These are phyloP conservation scores for Epichloe coenophiala DNA, from an alignment of 2,329 filamentous ascomycete genomes.

Conservation along the genomic window DNA sequence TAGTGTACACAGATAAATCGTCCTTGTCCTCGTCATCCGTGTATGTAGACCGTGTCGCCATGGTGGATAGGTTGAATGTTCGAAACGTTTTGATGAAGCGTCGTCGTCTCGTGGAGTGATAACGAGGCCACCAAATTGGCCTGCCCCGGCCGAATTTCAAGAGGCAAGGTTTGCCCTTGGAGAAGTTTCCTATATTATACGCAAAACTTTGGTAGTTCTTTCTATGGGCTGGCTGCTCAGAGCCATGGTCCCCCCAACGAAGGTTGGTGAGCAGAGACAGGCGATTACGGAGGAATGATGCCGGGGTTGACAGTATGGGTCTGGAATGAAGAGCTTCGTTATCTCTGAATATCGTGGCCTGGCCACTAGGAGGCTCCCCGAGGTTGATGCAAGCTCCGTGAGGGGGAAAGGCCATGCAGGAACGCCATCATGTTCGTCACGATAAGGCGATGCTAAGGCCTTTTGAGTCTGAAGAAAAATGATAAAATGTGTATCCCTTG, in stretches of 20 bases:
- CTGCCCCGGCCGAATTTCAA: not conserved
- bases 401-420: no score
- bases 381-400: not conserved
- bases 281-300: not conserved
- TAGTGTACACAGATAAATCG: not conserved
- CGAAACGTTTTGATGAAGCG: not conserved
- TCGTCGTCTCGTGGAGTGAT: not conserved
- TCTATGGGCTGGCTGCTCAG: not conserved
- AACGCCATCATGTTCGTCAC: not conserved
- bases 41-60: not conserved
- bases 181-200: not conserved
- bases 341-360: not conserved
- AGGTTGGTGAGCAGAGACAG: not conserved
- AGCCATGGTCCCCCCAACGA: not conserved
- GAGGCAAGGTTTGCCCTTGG: not conserved
- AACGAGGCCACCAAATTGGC: not conserved
- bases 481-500: not conserved
- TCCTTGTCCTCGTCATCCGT: constrained; percentile 1
- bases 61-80: not conserved
- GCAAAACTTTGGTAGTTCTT: not conserved
- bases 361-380: not conserved
- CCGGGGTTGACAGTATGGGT: not conserved
- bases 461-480: not conserved
- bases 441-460: not conserved
- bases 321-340: constrained; percentile 1